Evolutionary conservation across 208 protist genomes (phyloP).

Genomic region (Crithidia bombi): DNA sequence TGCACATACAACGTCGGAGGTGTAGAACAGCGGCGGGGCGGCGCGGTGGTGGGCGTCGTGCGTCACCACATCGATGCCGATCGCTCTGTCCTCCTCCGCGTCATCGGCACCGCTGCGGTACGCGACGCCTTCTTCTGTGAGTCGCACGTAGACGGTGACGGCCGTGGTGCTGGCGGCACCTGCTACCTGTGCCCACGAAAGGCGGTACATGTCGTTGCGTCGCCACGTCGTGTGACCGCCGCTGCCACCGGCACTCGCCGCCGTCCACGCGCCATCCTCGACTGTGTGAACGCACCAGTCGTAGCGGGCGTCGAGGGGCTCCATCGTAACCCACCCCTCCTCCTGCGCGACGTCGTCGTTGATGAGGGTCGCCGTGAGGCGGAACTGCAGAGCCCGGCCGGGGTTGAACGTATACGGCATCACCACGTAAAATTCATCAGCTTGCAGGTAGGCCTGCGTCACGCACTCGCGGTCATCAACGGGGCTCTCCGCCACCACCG

Average conservation of each 20-base stretch:
- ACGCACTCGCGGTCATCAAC: constrained; percentile 43
- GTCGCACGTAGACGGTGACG: constrained; percentile 57
- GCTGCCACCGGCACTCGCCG: constrained; percentile 50
- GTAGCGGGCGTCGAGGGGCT: constrained; percentile 58
- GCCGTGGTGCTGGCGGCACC: no score
- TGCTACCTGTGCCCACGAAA: no score
- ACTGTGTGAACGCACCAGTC: constrained; percentile 71
- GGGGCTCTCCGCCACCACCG: constrained; percentile 65
- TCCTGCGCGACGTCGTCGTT: constrained; percentile 39
- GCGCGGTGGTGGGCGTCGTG: constrained; percentile 34
- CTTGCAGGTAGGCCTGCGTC: constrained; percentile 45
- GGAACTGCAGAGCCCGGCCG: constrained; percentile 53
- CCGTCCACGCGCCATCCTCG: constrained; percentile 54
- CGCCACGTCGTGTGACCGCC: constrained; percentile 59
- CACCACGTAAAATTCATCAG: constrained; percentile 60
- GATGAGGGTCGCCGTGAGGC: constrained; percentile 53
- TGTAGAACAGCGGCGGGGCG: constrained; percentile 55
- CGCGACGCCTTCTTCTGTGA: constrained; percentile 66
- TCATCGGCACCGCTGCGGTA: constrained; percentile 70
- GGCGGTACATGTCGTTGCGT: constrained; percentile 72
- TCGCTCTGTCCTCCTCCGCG: no score
- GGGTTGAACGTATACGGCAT: constrained; percentile 88
- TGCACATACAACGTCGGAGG: constrained; percentile 42
- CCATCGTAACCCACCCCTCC: constrained; percentile 73
- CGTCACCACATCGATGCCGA: constrained; percentile 74